Evolutionary conservation across 371 early-diverging fungal species (phyloP).

Genomic region (Mortierella sp.): DNA sequence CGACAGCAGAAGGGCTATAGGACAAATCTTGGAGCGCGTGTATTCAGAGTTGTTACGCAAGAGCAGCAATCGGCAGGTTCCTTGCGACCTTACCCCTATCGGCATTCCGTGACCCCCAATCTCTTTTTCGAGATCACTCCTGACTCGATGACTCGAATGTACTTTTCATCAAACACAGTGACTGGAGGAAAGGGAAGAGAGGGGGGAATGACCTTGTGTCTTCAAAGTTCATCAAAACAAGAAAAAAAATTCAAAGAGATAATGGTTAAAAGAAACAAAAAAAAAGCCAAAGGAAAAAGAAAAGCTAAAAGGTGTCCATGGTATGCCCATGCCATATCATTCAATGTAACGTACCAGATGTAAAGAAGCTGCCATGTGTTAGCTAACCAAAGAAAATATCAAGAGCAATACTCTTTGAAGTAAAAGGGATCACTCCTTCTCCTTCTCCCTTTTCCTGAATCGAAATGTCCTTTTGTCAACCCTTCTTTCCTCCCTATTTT

Average conservation of each 20-base stretch:
- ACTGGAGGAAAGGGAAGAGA: background rate
- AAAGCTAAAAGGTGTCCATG: background rate
- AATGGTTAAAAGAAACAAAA: background rate
- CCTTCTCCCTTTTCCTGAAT: background rate
- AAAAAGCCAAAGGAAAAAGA: background rate
- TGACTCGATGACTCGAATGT: background rate
- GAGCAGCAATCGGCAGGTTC: no score
- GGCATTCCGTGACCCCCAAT: no score
- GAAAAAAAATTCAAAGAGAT: background rate
- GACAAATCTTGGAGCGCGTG: no score
- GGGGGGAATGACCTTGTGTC: background rate
- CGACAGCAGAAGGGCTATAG: no score
- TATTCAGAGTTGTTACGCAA: no score
- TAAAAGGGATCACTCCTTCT: slow-evolving; percentile 28
- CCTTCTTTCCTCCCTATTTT: background rate
- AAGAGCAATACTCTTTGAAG: no score
- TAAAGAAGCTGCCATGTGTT: no score
- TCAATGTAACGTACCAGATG: no score
- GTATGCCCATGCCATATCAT: no score
- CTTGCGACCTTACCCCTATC: background rate
- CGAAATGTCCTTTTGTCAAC: background rate
- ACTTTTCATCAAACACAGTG: background rate
- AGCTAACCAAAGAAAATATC: background rate
- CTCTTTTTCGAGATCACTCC: background rate
- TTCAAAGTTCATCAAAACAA: no score